phyloP scores from a whole-genome alignment of 2,329 filamentous ascomycete species.

The Microdochium trichocladiopsis region DNA sequence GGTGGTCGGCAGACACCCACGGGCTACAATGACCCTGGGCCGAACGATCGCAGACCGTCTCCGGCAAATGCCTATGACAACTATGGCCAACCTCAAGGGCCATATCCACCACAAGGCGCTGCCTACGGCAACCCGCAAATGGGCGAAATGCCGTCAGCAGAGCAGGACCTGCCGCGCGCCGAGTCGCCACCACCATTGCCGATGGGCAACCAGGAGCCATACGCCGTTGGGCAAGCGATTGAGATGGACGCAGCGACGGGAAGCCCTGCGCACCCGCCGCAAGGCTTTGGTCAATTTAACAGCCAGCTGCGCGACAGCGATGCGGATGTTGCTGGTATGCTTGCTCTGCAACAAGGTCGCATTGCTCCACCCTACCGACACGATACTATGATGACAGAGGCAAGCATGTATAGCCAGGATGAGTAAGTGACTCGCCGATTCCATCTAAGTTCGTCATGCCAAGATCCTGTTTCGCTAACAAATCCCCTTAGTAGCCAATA shows the following conservation, averaged over 20 bases:
- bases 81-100: constrained; percentile 20
- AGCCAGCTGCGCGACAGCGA: constrained; percentile 54
- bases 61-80: constrained; percentile 15
- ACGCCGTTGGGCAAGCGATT: constrained; percentile 56
- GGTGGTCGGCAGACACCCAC: constrained; percentile 34
- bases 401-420: constrained; percentile 65
- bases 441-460: constrained; percentile 10
- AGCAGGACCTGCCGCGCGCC: constrained; percentile 44
- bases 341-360: constrained; percentile 57
- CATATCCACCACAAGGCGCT: constrained; percentile 25
- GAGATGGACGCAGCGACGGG: constrained; percentile 74
- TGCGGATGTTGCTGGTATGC: constrained; percentile 66
- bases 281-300: constrained; percentile 36
- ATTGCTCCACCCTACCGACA: constrained; percentile 28
- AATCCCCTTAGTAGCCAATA: constrained; percentile 44
- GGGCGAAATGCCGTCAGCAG: constrained; percentile 24
- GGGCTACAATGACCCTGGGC: constrained; percentile 32
- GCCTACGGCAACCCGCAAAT: constrained; percentile 30
- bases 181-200: constrained; percentile 59
- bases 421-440: constrained; percentile 52
- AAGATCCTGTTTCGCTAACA: constrained; percentile 12
- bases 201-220: constrained; percentile 24
- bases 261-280: constrained; percentile 35
- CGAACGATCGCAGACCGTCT: constrained; percentile 24
- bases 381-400: constrained; percentile 53